A percentile compares a stretch with the other conserved stretches of the same genome.
Evolutionary conservation across 805 yeast species (phyloP).

Genomic region (Candida morakotiae): DNA sequence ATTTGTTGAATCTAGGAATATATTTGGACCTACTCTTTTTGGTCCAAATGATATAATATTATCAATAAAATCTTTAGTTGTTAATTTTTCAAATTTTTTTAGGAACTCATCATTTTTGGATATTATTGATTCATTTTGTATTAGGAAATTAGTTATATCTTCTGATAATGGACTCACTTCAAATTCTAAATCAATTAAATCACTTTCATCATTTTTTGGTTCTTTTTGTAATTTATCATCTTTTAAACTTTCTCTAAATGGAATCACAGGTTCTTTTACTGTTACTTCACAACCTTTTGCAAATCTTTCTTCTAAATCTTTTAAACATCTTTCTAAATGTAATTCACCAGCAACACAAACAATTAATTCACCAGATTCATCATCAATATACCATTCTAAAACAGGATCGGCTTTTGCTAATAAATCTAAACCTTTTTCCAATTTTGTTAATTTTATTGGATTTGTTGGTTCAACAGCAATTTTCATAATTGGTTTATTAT

Average conservation of each 20-base stretch:
- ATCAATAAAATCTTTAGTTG: conserved; percentile 13
- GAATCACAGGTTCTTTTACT: conserved; percentile 89
- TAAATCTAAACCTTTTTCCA: conserved; percentile 74
- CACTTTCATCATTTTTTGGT: conserved; percentile 14
- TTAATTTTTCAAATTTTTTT: conserved; percentile 8
- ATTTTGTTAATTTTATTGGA: conserved; percentile 70
- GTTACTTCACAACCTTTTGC: conserved; percentile 81
- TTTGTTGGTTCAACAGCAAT: conserved; percentile 95
- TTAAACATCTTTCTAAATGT: conserved; percentile 90
- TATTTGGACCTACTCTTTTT: conserved; percentile 68
- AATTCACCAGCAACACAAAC: conserved; percentile 95
- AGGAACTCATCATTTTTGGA: conserved; percentile 6
- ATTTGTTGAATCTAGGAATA: conserved; percentile 53
- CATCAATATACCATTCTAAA: conserved; percentile 76
- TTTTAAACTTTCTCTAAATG: conserved; percentile 81
- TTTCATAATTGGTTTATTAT: conserved; percentile 85
- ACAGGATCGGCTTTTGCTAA: conserved; percentile 92
- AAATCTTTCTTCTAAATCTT: conserved; percentile 85
- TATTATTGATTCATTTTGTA: conserved; percentile 39
- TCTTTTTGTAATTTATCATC: conserved; percentile 44
- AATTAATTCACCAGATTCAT: conserved; percentile 88
- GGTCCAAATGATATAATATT: conserved; percentile 70
- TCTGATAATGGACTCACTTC: conserved; percentile 60
- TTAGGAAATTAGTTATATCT: conserved; percentile 45
- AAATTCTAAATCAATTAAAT: conserved; percentile 40